Base-by-base conservation (phyloP, 441 rosid species). In the Corymbia citriodora region DNA sequence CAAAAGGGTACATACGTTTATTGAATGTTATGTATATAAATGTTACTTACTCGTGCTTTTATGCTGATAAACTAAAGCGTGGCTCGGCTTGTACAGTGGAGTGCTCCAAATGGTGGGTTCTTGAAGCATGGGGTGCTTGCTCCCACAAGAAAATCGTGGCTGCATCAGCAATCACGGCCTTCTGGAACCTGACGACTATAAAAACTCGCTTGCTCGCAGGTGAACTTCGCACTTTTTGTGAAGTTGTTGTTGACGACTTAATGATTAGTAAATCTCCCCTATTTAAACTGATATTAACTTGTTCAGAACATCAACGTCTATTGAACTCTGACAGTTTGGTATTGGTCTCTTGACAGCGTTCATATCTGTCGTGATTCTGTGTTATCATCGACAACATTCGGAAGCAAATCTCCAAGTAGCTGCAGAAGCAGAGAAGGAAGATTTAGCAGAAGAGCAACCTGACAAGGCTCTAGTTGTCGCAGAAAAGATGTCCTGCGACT, bases 141-240 rank as follows among this genome's bases (percentile, higher is more conserved):
- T 94, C 99, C 92, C 99, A 95, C 93, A 97, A 96, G 95, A 98
- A 98, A 95, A 83, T 96, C 33, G 94, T 97, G 8, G 96, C 96
- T 89, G 97, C 97, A 89, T 96, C 98, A 52, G 96, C 96, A n/a
- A 91, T 92, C 90, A 95, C 96, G 82, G 98, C 96, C 33, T 98
- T 97, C 90, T 98, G 99, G 99, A 96, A 97, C 91, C 91, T 98
- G 50, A 95, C 99, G 50, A 91, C 95, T 49, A 86, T 96, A 89
- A 98, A 94, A 93, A 96, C 98, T 82, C 97, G 99, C 45, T 93
- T 96, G 88, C 94, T 98, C 65, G 88, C 98, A 59, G 97, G 99
- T 97, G 93, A 90, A 54, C 88, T 87, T 59, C 6, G 23, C 45
- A 40, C 45, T 36, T 36, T 36, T 36, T 36, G 40, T 36, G 40